Conservation (phyloP, 768 basidiomycete species). For the Vararia minispora region DNA sequence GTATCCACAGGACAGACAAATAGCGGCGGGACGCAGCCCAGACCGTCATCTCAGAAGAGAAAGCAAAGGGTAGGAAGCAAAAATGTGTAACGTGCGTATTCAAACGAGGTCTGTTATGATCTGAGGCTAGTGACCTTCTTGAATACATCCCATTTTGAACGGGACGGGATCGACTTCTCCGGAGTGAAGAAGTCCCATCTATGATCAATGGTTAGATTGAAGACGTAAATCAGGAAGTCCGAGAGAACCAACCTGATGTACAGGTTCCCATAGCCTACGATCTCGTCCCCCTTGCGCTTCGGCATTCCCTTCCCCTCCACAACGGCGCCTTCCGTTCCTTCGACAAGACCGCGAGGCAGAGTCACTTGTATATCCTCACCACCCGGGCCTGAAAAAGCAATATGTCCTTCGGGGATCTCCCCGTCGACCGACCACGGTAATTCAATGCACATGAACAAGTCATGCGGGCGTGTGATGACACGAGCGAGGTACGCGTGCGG, state of each 20-base stretch:
- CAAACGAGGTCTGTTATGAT: too few relatives aligned
- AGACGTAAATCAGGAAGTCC: neutral
- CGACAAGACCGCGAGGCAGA: constrained; percentile 1
- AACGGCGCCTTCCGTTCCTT: neutral
- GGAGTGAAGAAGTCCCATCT: constrained; percentile 5
- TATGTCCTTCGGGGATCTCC: neutral
- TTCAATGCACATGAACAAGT: constrained; percentile 4
- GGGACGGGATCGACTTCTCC: neutral
- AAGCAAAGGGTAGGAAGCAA: too few relatives aligned
- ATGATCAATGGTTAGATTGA: too few relatives aligned
- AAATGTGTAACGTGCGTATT: too few relatives aligned
- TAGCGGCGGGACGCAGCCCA: too few relatives aligned
- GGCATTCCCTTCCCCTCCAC: constrained; percentile 5
- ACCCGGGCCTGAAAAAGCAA: neutral
- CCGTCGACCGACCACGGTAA: constrained; percentile 1
- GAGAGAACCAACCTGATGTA: constrained; percentile 1
- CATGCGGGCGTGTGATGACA: neutral
- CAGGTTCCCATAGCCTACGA: constrained; percentile 3
- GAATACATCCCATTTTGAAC: constrained; percentile 1
- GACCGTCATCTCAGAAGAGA: too few relatives aligned
- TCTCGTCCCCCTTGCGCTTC: neutral
- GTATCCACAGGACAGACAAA: too few relatives aligned
- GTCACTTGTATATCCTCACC: constrained; percentile 2
- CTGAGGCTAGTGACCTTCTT: too few relatives aligned
- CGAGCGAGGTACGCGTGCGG: constrained; percentile 1